Conservation (phyloP, 164 flowering plant genomes). For the Vitis amurensis region DNA sequence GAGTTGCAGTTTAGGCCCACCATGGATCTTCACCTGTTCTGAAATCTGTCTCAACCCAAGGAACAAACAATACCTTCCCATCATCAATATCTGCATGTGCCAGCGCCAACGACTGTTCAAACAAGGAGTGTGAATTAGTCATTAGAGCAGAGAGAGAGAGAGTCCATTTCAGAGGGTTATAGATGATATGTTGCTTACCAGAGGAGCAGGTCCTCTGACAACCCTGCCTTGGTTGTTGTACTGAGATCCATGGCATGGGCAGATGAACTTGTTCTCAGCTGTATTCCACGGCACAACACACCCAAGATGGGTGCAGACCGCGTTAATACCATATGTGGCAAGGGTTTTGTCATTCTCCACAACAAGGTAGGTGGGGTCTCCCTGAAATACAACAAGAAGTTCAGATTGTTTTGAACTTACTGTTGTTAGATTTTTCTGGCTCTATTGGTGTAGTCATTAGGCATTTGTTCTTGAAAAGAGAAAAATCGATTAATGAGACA, state of each 20-base stretch:
- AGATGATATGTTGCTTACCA: constrained; percentile 47
- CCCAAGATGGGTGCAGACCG: constrained; percentile 94
- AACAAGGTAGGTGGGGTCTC: constrained; percentile 93
- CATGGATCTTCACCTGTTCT: constrained; percentile 95
- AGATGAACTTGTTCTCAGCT: constrained; percentile 84
- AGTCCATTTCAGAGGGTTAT: not conserved
- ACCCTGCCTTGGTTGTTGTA: constrained; percentile 90
- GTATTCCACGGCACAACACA: constrained; percentile 89
- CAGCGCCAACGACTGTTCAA: constrained; percentile 80
- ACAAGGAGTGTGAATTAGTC: not conserved
- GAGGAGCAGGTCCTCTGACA: constrained; percentile 94
- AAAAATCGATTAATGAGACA: not conserved
- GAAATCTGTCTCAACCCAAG: constrained; percentile 94
- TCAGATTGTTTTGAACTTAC: not conserved
- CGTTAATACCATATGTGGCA: constrained; percentile 91
- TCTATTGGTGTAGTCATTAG: too few species aligned
- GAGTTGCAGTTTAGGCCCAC: constrained; percentile 57
- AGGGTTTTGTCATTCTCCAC: constrained; percentile 81
- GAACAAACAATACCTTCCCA: constrained; percentile 86
- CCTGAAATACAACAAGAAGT: constrained; percentile 39
- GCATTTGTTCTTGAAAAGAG: not conserved
- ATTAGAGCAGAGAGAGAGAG: not conserved
- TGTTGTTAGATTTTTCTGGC: too few species aligned
- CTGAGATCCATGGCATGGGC: constrained; percentile 97
- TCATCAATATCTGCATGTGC: constrained; percentile 80